Base-by-base conservation (phyloP, 2,329 filamentous ascomycete species). In the Aureobasidium melanogenum region DNA sequence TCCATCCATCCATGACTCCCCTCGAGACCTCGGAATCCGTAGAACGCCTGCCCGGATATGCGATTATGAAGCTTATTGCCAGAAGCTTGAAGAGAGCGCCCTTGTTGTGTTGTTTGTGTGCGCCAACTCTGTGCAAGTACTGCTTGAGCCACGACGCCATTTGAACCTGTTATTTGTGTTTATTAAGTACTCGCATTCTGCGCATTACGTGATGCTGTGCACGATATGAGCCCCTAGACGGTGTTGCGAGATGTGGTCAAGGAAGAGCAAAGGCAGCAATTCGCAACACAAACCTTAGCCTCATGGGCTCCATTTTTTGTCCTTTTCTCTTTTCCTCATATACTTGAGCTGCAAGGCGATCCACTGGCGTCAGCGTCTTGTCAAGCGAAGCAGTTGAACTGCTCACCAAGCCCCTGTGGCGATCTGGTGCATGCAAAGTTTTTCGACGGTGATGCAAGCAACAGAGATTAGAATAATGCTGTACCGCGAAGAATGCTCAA, bases 231-330 rank as follows among this genome's bases (percentile, higher is more conserved):
- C 32, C 24, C 26, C 10, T 32, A 3, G 28, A 32, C 10, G 24
- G n/a, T 17, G 19, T 38, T 44, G 32, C n/a, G 14, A 22, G 19
- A 47, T 32, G 26, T 48, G 15, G 32, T 28, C 55, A 34, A n/a
- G 17, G 43, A 48, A 48, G 17, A 39, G 43, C 41, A 48, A 22
- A 39, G 22, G 34, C 26, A 39, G 43, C 55, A 44, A 28, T 38
- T 19, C 43, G 28, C 43, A 30, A 38, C 43, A 58, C 55, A 58
- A 58, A 58, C 55, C 55, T 58, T 58, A 24, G 22, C 43, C 55
- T 14, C 24, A 10, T 15, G 17, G 55, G 55, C 43, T 12, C 32
- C 15, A 34, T 48, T 58, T 58, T 58, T 47, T 48, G 1, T 15
- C 7, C 43, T 4, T 58, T 58, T 58, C 30, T 22, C 5, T 15